These are phyloP conservation scores for Trypanosoma brucei DNA, from an alignment of 208 protist species.

Conservation along the genomic window DNA sequence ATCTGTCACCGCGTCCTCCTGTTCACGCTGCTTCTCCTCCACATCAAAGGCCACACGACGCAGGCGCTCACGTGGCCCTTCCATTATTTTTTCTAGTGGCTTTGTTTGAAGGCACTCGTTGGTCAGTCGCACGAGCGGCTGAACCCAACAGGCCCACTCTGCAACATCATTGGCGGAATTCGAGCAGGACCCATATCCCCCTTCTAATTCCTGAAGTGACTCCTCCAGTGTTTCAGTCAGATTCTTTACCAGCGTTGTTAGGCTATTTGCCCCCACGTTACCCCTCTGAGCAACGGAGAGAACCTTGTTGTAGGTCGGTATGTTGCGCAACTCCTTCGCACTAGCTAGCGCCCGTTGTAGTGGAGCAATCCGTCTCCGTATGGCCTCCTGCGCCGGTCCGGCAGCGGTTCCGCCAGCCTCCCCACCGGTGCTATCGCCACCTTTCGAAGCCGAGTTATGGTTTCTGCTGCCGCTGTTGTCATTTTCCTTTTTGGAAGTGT, in stretches of 20 bases:
- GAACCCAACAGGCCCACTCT: constrained; percentile 32
- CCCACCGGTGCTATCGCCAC: no score
- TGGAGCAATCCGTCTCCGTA: constrained; percentile 12
- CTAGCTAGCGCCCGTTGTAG: constrained; percentile 16
- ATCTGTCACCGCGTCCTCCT: constrained; percentile 66
- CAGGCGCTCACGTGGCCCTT: constrained; percentile 55
- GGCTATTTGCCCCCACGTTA: not conserved
- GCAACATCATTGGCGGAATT: constrained; percentile 14
- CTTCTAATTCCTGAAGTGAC: constrained; percentile 10
- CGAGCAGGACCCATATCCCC: constrained; percentile 22
- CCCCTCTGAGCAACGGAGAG: constrained; percentile 6
- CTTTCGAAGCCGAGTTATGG: no score
- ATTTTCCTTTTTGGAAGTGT: not conserved
- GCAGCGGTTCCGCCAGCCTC: constrained; percentile 9
- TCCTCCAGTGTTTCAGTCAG: constrained; percentile 32
- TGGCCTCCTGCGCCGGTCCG: not conserved
- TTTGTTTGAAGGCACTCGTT: constrained; percentile 33
- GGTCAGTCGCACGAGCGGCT: constrained; percentile 44
- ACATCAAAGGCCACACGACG: constrained; percentile 68
- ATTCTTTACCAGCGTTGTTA: constrained; percentile 25
- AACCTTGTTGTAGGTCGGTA: constrained; percentile 9
- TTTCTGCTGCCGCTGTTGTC: not conserved
- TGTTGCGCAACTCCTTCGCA: constrained; percentile 4
- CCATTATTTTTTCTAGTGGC: constrained; percentile 32
- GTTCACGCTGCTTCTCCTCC: constrained; percentile 65